Evolutionary conservation across 768 basidiomycete genomes (phyloP), one percentile per base, ranked within the genome.

Genomic region (Dioszegia hungarica): DNA sequence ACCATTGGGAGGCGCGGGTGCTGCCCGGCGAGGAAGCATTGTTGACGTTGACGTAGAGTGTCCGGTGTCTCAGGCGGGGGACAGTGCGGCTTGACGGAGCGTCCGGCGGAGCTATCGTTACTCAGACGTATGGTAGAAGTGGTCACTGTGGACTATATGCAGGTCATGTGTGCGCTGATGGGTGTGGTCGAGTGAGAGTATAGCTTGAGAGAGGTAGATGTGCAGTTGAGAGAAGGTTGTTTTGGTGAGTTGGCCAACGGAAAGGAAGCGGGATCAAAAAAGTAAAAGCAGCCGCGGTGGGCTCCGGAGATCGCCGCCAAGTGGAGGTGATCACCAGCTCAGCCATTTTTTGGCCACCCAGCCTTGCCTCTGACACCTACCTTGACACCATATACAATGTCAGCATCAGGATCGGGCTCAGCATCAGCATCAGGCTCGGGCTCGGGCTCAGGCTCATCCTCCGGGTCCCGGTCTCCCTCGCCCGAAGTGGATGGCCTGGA

Each of bases 401-500:
- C 55, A 47, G 55, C 45, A 5, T 49, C 57, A 14, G 43, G 1
- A 10, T 45, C 48, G 6, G 41, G 5, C 22, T 43, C 41, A 5
- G 27, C 22, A 25, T 46, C 45, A 28, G 45, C 19, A 20, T 49
- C 57, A 12, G 41, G 19, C 22, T 43, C 41, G 3, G 45, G 27
- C 45, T 46, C 45, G 3, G 45, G 11, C 45, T 49, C 57, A 20
- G 45, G 12, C 34, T 45, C 48, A 15, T 61, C 59, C 44, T 59
- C 65, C 2, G 56, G 52, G 0, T 60, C 62, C 19, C 46, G 55
- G 14, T 60, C 64, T 12, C 38, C 57, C 15, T 56, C 60, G 19
- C 50, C 54, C 20, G 29, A 45, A 17, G 34, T 31, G 14, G 46
- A 27, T 25, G 28, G 25, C 8, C 22, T 44, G 10, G 41, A 36